phyloP scores from a whole-genome alignment of 495 filamentous ascomycete species.

The Neurospora intermedia region DNA sequence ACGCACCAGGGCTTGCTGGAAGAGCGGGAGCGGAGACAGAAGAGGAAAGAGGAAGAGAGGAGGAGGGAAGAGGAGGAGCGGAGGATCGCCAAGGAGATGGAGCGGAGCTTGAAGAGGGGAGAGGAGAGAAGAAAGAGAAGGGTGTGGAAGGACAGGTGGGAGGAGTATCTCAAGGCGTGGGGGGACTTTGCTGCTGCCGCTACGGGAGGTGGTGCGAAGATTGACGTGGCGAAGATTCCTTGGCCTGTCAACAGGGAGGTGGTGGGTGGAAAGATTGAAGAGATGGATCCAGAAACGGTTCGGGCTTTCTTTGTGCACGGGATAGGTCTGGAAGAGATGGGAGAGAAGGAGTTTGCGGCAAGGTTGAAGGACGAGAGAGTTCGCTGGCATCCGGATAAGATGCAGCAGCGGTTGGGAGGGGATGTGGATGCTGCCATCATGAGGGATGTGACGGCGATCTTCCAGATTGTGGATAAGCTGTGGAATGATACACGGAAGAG shows the following conservation, averaged over 20 bases:
- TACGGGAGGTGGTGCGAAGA: constrained; percentile 30
- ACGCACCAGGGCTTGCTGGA: constrained; percentile 57
- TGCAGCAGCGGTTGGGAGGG: constrained; percentile 76
- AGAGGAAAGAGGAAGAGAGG: constrained; percentile 24
- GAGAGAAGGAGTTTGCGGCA: constrained; percentile 44
- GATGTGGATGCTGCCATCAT: constrained; percentile 57
- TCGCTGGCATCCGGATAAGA: constrained; percentile 96
- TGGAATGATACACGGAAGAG: constrained; percentile 52
- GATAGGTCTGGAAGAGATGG: constrained; percentile 44
- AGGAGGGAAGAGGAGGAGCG: constrained; percentile 34
- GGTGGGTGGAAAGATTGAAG: constrained; percentile 12
- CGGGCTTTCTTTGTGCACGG: constrained; percentile 34
- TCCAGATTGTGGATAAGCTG: constrained; percentile 79
- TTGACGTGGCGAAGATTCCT: constrained; percentile 40
- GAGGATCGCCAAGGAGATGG: constrained; percentile 38
- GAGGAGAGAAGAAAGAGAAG: constrained; percentile 29
- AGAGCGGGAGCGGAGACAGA: constrained; percentile 36
- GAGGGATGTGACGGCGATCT: constrained; percentile 71
- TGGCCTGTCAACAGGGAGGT: constrained; percentile 70
- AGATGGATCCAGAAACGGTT: constrained; percentile 20
- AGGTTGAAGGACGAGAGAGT: constrained; percentile 78
- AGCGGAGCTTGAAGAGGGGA: constrained; percentile 38
- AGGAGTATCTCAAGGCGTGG: constrained; percentile 53
- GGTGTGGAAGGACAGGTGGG: constrained; percentile 43
- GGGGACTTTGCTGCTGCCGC: constrained; percentile 23